A percentile compares a stretch with the other conserved stretches of the same genome.
Conservation (phyloP, 257 asterid genomes). For the Nicotiana paniculata region DNA sequence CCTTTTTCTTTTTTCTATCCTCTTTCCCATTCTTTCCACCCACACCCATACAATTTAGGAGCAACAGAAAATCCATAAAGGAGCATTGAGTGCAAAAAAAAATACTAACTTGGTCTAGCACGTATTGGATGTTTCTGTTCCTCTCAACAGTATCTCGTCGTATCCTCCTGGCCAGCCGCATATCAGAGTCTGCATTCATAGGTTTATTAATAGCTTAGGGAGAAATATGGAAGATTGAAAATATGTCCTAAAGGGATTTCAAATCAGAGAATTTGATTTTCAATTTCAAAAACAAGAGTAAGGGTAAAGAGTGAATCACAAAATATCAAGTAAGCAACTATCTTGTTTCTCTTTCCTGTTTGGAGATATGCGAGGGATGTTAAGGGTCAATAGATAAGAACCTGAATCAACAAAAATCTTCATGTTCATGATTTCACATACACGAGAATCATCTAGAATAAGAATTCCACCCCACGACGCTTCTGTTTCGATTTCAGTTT, state of each 20-base stretch:
- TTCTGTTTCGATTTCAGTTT: neutral
- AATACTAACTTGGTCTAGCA: too few species aligned
- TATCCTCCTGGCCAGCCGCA: too few species aligned
- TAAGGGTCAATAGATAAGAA: conserved; percentile 29
- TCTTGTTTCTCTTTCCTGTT: neutral
- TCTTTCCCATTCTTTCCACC: too few species aligned
- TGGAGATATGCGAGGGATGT: neutral
- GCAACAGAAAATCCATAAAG: too few species aligned
- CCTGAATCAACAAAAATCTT: conserved; percentile 98
- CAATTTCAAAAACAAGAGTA: neutral
- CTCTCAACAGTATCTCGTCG: too few species aligned
- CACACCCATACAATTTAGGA: too few species aligned
- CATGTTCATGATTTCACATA: conserved; percentile 19
- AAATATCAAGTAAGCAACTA: neutral
- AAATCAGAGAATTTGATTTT: neutral
- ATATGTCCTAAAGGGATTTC: neutral
- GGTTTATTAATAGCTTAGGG: too few species aligned
- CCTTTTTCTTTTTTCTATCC: neutral
- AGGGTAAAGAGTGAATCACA: neutral
- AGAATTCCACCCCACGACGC: conserved; percentile 50
- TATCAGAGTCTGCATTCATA: too few species aligned
- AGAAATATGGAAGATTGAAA: too few species aligned
- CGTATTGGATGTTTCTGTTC: too few species aligned
- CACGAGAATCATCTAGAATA: conserved; percentile 77
- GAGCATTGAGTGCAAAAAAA: too few species aligned